Evolutionary conservation across 306 rosid genomes (phyloP), one percentile per base, ranked within the genome.

Genomic region (Fagus sylvatica): DNA sequence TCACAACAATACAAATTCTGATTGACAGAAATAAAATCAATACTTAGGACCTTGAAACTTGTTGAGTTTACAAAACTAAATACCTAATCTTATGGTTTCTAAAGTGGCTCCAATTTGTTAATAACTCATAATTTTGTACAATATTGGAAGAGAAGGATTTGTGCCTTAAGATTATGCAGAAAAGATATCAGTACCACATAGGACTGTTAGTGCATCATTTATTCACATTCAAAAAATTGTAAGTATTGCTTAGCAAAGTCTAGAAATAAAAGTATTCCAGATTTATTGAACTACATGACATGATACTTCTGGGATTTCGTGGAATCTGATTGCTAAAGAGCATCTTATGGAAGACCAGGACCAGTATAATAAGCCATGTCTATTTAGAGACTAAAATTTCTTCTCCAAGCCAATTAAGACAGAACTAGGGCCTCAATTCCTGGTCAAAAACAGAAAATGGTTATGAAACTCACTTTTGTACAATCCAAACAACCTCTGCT

Each of bases 261-360:
- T n/a, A 15, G 16, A 22, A 43, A 22, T 66, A 48, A 13, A 10
- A 11, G 2, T 46, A 46, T 10, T 46, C 51, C 51, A 42, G 6
- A 36, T 43, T 11, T 3, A 30, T 28, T 19, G 34, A 53, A 72
- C 16, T 60, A 43, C 32, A 61, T 39, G 46, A 34, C 34, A 69
- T 66, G 71, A 57, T 2, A 43, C 41, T 72, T 17, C 84, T 73
- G 60, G 49, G 19, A 69, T 66, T 46, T 43, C 55, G 36, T 69
- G 30, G 32, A 10, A 11, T 37, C 71, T n/a, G 16, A 5, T 37
- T 1, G 7, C 0, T 41, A 10, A 69, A 39, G 66, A 54, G 65
- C 54, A 75, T 54, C 65, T 64, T 16, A 49, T 36, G 64, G 32
- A 59, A 59, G n/a, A 49, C 65, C 62, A 68, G 17, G 32, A 76